Conservation (phyloP, 2,329 filamentous ascomycete species). For the Calonectria ilicicola region DNA sequence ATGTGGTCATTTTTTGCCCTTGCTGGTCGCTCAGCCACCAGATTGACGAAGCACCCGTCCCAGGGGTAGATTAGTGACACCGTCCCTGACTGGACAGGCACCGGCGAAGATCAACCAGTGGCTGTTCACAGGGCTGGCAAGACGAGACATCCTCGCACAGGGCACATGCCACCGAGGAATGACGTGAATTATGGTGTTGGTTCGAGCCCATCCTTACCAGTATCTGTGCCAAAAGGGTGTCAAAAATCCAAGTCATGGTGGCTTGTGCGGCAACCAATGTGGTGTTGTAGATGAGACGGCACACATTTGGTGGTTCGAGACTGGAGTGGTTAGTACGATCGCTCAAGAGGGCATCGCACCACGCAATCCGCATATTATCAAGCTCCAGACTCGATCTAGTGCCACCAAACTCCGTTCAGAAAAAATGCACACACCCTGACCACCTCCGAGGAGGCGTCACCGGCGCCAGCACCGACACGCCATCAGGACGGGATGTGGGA, state of each 20-base stretch:
- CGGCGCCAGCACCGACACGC: constrained; percentile 13
- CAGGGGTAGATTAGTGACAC: constrained; percentile 21
- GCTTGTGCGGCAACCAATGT: constrained; percentile 11
- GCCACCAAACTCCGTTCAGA: not conserved
- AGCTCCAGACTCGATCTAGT: not conserved
- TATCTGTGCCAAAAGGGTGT: not conserved
- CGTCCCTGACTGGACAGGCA: constrained; percentile 9
- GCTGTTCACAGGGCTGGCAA: constrained; percentile 13
- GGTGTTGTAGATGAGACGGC: constrained; percentile 10
- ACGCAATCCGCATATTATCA: not conserved
- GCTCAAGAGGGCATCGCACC: constrained; percentile 6
- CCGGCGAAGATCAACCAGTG: constrained; percentile 10
- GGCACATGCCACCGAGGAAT: constrained; percentile 22
- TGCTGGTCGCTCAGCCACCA: constrained; percentile 32
- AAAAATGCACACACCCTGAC: not conserved
- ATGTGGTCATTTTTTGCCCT: constrained; percentile 23
- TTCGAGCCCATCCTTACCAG: not conserved
- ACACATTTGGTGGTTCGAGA: constrained; percentile 23
- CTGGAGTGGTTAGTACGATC: not conserved
- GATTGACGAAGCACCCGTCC: constrained; percentile 30
- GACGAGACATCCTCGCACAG: not conserved
- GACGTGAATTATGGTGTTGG: not conserved
- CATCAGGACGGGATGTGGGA: constrained; percentile 19
- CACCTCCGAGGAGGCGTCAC: constrained; percentile 18
- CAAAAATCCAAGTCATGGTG: constrained; percentile 2